phyloP scores from a whole-genome alignment of 2,329 filamentous ascomycete genomes.

The Trichoderma atrobrunneum region DNA sequence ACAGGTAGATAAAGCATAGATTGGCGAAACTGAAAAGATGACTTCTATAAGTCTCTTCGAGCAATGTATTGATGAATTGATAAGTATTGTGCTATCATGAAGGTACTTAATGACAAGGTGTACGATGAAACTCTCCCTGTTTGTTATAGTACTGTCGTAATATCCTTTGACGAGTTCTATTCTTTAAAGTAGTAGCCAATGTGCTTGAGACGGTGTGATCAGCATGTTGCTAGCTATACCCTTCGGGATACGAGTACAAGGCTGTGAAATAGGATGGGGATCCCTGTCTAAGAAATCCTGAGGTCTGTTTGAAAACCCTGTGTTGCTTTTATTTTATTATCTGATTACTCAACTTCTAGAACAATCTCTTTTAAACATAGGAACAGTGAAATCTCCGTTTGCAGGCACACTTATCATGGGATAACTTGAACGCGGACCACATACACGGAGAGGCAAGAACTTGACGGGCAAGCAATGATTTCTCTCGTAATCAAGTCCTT shows the following conservation, averaged over 20 bases:
- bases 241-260: neutral
- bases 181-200: neutral
- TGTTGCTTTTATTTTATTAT: neutral
- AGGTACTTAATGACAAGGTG: neutral
- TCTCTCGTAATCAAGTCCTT: neutral
- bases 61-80: neutral
- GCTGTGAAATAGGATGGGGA: neutral
- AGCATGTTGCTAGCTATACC: neutral
- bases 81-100: neutral
- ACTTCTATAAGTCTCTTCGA: neutral
- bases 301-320: neutral
- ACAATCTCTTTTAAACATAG: neutral
- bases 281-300: neutral
- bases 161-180: neutral
- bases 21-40: neutral
- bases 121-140: neutral
- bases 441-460: neutral
- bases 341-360: neutral
- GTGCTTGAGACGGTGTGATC: neutral
- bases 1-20: neutral
- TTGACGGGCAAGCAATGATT: neutral
- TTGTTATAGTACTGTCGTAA: neutral
- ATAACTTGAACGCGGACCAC: neutral
- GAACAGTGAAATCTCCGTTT: neutral
- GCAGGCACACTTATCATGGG: neutral